Evolutionary conservation across 495 filamentous ascomycete genomes (phyloP).

Genomic region (Penicillium lagena): DNA sequence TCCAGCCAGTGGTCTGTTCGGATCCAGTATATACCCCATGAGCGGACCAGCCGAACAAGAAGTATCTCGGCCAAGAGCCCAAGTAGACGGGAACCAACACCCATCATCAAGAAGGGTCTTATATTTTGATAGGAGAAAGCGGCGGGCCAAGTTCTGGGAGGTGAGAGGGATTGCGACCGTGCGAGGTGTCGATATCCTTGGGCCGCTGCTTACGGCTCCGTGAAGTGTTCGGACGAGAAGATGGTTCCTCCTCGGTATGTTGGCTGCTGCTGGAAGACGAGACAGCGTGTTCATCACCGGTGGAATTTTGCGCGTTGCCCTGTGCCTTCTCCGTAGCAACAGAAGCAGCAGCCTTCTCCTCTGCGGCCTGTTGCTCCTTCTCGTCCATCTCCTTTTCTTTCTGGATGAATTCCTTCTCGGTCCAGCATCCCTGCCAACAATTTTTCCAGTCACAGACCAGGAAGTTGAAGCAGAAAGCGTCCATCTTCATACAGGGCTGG

Average conservation of each 20-base stretch:
- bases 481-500: constrained; percentile 89
- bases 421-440: constrained; percentile 93
- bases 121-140: constrained; percentile 61
- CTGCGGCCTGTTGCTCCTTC: constrained; percentile 19
- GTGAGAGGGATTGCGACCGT: constrained; percentile 36
- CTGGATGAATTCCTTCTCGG: constrained; percentile 71
- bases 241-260: constrained; percentile 23
- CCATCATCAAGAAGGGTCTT: not conserved
- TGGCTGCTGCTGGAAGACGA: constrained; percentile 63
- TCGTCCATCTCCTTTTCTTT: constrained; percentile 61
- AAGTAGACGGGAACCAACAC: too few relatives aligned
- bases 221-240: constrained; percentile 25
- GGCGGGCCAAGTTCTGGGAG: constrained; percentile 66
- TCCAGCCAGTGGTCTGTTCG: too few relatives aligned
- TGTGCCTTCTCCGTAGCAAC: not conserved
- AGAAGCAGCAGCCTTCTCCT: constrained; percentile 12
- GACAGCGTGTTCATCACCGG: constrained; percentile 50
- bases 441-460: constrained; percentile 87
- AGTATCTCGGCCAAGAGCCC: not conserved
- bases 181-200: constrained; percentile 32
- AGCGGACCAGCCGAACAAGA: constrained; percentile 17
- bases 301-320: constrained; percentile 5
- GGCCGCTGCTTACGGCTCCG: constrained; percentile 30
- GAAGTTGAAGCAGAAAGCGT: constrained; percentile 84
- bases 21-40: too few relatives aligned